Evolutionary conservation across 768 basidiomycete species (phyloP).

Genomic region (Dictyophora rubrovolvata): DNA sequence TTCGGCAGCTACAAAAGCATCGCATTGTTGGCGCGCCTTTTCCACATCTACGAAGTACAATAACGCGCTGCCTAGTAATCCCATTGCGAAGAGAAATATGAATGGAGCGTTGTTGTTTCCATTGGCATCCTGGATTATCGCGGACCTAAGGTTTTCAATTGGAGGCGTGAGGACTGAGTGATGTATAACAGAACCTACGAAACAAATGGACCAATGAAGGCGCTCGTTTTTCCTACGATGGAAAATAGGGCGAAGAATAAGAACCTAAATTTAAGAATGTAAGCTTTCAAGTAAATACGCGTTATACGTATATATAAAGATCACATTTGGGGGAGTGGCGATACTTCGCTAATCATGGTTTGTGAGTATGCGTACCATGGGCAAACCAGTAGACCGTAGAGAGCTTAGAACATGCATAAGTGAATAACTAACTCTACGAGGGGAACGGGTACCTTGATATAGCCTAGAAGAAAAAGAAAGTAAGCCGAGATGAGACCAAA

Average conservation of each 20-base stretch:
- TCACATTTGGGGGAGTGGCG: constrained; percentile 60
- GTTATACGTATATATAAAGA: constrained; percentile 10
- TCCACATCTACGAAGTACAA: constrained; percentile 53
- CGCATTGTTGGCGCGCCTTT: constrained; percentile 55
- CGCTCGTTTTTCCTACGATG: constrained; percentile 35
- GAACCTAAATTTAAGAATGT: constrained; percentile 31
- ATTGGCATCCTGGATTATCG: constrained; percentile 57
- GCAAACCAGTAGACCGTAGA: constrained; percentile 63
- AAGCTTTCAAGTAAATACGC: not conserved
- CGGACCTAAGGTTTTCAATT: constrained; percentile 25
- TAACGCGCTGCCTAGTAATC: constrained; percentile 43
- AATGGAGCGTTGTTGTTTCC: constrained; percentile 72
- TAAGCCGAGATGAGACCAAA: not conserved
- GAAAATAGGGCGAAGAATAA: constrained; percentile 69
- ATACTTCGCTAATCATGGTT: constrained; percentile 76
- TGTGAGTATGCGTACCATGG: constrained; percentile 79
- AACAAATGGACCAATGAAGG: constrained; percentile 67
- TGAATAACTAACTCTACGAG: not conserved
- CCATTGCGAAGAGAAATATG: constrained; percentile 62
- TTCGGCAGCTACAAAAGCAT: constrained; percentile 51
- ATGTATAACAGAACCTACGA: constrained; percentile 24
- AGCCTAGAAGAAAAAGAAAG: constrained; percentile 3
- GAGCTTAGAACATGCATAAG: not conserved
- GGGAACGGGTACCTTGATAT: not conserved
- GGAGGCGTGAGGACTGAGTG: not conserved